These are phyloP conservation scores for Penicillium cinerascens DNA, from an alignment of 495 filamentous ascomycete genomes.

Conservation along the genomic window DNA sequence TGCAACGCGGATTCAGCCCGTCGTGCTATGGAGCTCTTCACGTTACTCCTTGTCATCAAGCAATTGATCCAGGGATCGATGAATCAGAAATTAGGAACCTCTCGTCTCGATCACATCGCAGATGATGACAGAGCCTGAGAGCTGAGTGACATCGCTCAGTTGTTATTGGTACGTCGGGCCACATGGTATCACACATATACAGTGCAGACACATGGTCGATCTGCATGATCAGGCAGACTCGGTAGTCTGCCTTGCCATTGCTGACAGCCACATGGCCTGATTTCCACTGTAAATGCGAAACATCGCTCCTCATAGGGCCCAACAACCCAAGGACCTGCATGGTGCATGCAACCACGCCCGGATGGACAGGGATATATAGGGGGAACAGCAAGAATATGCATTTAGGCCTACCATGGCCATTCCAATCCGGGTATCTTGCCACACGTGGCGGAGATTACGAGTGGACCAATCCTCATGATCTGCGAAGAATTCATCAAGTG, in stretches of 20 bases:
- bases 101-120: background rate
- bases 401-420: background rate
- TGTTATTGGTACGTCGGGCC: background rate
- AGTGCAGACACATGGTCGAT: background rate
- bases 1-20: background rate
- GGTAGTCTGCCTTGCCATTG: slow-evolving; percentile 7
- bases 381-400: background rate
- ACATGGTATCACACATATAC: background rate
- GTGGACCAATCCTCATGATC: background rate
- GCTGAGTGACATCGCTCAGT: no score
- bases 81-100: background rate
- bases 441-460: background rate
- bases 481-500: background rate
- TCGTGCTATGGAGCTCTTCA: background rate
- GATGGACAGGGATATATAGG: background rate
- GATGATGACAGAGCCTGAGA: background rate
- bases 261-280: slow-evolving; percentile 12
- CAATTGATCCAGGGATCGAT: background rate
- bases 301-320: background rate
- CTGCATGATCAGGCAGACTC: background rate
- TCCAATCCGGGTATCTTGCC: background rate
- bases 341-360: background rate
- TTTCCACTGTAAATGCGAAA: slow-evolving; percentile 5
- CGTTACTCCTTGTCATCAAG: background rate
- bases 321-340: slow-evolving; percentile 1